Evolutionary conservation across 306 rosid genomes (phyloP).

Genomic region (Rosa chinensis): DNA sequence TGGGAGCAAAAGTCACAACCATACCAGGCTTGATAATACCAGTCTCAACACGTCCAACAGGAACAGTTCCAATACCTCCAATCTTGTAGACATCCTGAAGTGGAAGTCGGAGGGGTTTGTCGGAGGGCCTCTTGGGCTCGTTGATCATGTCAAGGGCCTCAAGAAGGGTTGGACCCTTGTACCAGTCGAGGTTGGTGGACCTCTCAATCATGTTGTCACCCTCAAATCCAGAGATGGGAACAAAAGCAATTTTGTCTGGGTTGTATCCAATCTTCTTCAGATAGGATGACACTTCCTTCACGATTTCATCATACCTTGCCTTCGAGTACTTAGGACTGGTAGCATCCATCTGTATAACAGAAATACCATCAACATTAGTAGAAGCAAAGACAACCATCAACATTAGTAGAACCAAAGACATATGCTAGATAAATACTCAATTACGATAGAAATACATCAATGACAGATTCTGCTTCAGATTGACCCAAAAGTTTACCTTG

Average conservation of each 20-base stretch:
- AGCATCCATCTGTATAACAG: conserved; percentile 76
- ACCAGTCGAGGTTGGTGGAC: conserved; percentile 93
- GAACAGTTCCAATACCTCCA: too few species aligned
- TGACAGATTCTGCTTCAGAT: not conserved
- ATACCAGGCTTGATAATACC: too few species aligned
- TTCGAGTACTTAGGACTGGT: conserved; percentile 87
- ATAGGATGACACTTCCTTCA: conserved; percentile 91
- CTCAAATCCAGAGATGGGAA: conserved; percentile 93
- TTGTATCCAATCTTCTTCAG: conserved; percentile 91
- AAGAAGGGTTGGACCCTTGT: conserved; percentile 95
- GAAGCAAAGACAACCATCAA: too few species aligned
- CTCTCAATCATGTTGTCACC: conserved; percentile 95
- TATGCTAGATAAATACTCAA: not conserved
- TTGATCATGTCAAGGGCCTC: conserved; percentile 67
- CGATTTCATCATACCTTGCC: conserved; percentile 84
- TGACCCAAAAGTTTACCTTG: conserved; percentile 43
- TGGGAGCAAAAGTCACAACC: too few species aligned
- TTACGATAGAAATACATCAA: not conserved
- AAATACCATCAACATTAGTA: not conserved
- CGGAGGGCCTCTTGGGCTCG: too few species aligned
- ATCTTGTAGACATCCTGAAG: too few species aligned
- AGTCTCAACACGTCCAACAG: too few species aligned
- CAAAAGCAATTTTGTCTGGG: conserved; percentile 81
- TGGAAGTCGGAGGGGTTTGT: too few species aligned
- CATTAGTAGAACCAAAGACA: too few species aligned